phyloP scores from a whole-genome alignment of 495 filamentous ascomycete species.

The Lindgomyces ingoldianus region DNA sequence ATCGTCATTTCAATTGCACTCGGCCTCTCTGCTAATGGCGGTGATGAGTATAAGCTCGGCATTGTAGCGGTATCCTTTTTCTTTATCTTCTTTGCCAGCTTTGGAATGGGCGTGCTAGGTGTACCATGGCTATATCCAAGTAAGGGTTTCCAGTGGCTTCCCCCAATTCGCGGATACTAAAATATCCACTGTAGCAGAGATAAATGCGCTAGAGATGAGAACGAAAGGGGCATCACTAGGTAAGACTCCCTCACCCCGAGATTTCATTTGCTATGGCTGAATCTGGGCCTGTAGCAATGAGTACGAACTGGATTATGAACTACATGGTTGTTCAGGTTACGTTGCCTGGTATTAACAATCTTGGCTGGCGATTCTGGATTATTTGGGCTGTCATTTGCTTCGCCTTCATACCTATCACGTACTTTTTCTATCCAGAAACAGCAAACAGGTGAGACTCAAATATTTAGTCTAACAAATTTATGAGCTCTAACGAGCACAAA shows the following conservation, averaged over 20 bases:
- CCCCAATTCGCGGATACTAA: not conserved
- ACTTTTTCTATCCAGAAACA: slow-evolving; percentile 45
- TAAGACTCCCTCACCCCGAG: slow-evolving; percentile 15
- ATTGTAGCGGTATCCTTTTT: slow-evolving; percentile 41
- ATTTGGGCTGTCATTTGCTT: slow-evolving; percentile 41
- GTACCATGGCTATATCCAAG: slow-evolving; percentile 43
- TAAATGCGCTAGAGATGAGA: slow-evolving; percentile 44
- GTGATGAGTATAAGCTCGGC: slow-evolving; percentile 37
- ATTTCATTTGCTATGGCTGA: not conserved
- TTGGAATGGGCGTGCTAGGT: slow-evolving; percentile 44
- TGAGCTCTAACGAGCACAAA: not conserved
- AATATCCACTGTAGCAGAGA: slow-evolving; percentile 7
- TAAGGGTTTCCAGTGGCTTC: slow-evolving; percentile 1
- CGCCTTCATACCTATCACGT: slow-evolving; percentile 41
- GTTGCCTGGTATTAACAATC: slow-evolving; percentile 40
- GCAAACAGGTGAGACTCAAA: slow-evolving; percentile 38
- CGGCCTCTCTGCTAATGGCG: slow-evolving; percentile 37
- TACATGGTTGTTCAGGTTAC: slow-evolving; percentile 41
- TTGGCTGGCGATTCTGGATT: slow-evolving; percentile 44
- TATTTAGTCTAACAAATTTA: too few relatives aligned
- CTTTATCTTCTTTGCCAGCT: slow-evolving; percentile 38
- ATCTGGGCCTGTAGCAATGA: slow-evolving; percentile 24
- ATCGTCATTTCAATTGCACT: slow-evolving; percentile 41
- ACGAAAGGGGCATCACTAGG: slow-evolving; percentile 41
- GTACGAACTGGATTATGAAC: slow-evolving; percentile 38